These are phyloP conservation scores for Xerocomus brunneocitrinus DNA, from an alignment of 768 basidiomycete species.

Conservation along the genomic window DNA sequence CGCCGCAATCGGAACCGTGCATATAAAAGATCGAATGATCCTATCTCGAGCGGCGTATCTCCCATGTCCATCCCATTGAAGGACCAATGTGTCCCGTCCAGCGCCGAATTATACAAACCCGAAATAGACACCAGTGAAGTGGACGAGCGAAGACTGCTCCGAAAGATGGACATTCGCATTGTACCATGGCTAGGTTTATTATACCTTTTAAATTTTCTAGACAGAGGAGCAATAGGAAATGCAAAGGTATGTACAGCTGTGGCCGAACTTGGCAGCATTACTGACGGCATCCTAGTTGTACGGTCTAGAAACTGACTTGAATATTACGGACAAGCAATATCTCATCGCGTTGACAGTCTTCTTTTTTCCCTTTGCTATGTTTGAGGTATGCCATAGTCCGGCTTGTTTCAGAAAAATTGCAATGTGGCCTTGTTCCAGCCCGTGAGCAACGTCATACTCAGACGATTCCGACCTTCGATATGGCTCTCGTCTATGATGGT, in stretches of 20 bases:
- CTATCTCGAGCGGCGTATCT: background rate
- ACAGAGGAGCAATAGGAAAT: slow-evolving; percentile 64
- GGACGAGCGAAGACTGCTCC: slow-evolving; percentile 49
- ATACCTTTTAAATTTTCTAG: slow-evolving; percentile 71
- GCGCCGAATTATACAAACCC: slow-evolving; percentile 38
- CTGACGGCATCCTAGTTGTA: slow-evolving; percentile 46
- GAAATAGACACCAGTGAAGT: slow-evolving; percentile 50
- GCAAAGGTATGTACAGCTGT: slow-evolving; percentile 47
- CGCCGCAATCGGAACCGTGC: background rate
- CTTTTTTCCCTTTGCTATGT: slow-evolving; percentile 69
- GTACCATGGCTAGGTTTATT: slow-evolving; percentile 74
- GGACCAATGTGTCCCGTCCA: background rate
- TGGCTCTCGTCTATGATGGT: slow-evolving; percentile 50
- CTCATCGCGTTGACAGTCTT: slow-evolving; percentile 67
- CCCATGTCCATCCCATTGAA: slow-evolving; percentile 3
- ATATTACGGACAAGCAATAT: slow-evolving; percentile 61
- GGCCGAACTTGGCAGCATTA: background rate
- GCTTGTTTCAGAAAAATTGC: background rate
- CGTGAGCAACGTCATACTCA: slow-evolving; percentile 57
- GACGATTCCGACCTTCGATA: slow-evolving; percentile 57
- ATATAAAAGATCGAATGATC: too few relatives aligned
- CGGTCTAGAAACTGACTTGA: slow-evolving; percentile 49
- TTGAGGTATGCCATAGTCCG: slow-evolving; percentile 46
- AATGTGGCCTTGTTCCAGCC: slow-evolving; percentile 36
- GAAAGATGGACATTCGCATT: slow-evolving; percentile 62